Evolutionary conservation across 2,329 filamentous ascomycete genomes (phyloP), one percentile per base, ranked within the genome.

Genomic region (Herpotrichia juniperi): DNA sequence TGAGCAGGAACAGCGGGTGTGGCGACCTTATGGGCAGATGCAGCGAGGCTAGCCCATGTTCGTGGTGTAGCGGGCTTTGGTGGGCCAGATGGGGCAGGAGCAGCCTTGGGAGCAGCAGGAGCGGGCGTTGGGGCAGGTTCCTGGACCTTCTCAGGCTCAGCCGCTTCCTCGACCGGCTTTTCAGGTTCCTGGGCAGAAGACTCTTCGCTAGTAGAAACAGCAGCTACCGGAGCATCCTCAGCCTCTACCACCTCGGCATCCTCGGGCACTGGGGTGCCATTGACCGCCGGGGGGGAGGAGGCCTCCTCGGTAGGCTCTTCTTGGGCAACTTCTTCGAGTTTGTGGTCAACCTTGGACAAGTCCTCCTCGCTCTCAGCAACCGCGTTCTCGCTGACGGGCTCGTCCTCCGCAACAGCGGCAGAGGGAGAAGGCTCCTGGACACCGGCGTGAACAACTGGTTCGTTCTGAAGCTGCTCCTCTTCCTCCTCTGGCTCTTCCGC

Each of bases 401-500:
- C 65, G n/a, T 59, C 59, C 48, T 69, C 67, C 4, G 68, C 50
- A 25, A 67, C 67, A 9, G 61, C 64, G 21, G 65, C 68, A 34
- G 73, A 72, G 8, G 73, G 66, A 7, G 69, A 68, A 31, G 76
- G 72, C 68, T 79, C 78, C 48, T 74, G 67, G 21, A 72, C 58
- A 44, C 72, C 76, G 46, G 69, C 64, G 11, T 69, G 63, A 34
- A 68, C 65, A 30, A 62, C 53, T 28, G 67, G 48, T 10, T 73
- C 68, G 16, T 74, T 64, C 51, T 73, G 66, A 11, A 62, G 57
- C 47, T 66, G 62, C 74, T 78, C 75, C 40, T 80, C 76, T 42
- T 85, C 81, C 63, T 86, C 90, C 55, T 97, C 92, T 35, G 83
- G 83, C 65, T 93, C 90, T 56, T 94, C 91, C 59, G 88, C 87